Conservation (phyloP, 192 early-diverging fungal genomes). For the Coemansia sp. region DNA sequence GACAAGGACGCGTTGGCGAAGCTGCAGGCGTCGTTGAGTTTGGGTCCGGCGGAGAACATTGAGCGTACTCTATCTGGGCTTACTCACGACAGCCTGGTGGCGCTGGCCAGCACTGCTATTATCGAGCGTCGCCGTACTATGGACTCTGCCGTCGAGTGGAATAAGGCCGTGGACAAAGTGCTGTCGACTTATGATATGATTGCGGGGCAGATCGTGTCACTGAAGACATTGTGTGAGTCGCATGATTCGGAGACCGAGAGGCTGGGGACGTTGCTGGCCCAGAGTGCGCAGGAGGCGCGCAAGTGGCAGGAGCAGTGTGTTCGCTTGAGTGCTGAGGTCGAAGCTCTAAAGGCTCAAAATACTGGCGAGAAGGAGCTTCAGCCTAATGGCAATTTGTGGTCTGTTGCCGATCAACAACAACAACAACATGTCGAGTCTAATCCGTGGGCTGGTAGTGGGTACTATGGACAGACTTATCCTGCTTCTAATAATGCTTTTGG, state of each 20-base stretch:
- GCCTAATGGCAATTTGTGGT: neutral
- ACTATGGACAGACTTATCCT: neutral
- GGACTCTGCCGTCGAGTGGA: conserved; percentile 18
- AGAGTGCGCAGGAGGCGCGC: conserved; percentile 41
- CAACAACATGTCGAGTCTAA: neutral
- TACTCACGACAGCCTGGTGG: conserved; percentile 26
- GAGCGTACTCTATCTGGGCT: conserved; percentile 28
- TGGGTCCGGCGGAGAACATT: conserved; percentile 24
- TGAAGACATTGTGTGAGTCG: conserved; percentile 23
- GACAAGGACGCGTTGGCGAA: conserved; percentile 26
- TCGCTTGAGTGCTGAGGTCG: conserved; percentile 16
- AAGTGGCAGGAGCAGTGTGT: conserved; percentile 36
- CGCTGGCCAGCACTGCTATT: conserved; percentile 27
- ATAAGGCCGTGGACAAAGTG: conserved; percentile 27
- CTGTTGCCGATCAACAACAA: neutral
- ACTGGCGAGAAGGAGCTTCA: neutral
- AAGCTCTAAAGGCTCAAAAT: conserved; percentile 2
- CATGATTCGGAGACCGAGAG: conserved; percentile 25
- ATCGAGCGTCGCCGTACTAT: conserved; percentile 15
- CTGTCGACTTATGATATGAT: conserved; percentile 37
- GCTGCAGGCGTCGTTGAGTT: conserved; percentile 21
- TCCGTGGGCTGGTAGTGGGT: neutral
- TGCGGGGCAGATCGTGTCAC: conserved; percentile 26
- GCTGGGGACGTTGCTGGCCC: conserved; percentile 32
- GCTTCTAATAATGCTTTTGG: neutral